Evolutionary conservation across 495 filamentous ascomycete species (phyloP).

Genomic region (Hyaloscypha bicolor): DNA sequence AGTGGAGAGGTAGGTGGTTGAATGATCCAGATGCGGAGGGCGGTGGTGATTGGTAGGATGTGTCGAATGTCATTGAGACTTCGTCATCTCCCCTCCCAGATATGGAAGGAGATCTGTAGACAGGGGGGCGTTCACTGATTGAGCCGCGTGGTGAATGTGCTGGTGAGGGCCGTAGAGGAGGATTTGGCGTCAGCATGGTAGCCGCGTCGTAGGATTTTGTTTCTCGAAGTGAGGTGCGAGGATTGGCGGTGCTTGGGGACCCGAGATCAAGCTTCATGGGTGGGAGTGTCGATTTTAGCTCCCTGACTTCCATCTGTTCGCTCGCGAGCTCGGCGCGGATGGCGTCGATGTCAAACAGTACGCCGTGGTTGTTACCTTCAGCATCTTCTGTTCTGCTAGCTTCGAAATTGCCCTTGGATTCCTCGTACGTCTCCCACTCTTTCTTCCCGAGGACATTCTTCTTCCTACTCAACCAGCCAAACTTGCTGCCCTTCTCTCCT

Average conservation of each 20-base stretch:
- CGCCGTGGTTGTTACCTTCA: conserved; percentile 53
- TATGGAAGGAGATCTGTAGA: conserved; percentile 23
- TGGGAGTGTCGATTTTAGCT: conserved; percentile 85
- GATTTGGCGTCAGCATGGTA: conserved; percentile 54
- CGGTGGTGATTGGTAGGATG: conserved; percentile 48
- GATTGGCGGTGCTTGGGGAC: conserved; percentile 45
- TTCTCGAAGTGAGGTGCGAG: conserved; percentile 67
- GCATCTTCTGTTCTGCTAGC: conserved; percentile 40
- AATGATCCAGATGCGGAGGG: conserved; percentile 18
- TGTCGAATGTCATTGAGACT: conserved; percentile 76
- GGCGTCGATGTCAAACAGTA: conserved; percentile 95
- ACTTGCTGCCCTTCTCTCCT: conserved; percentile 49
- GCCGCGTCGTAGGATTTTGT: conserved; percentile 70
- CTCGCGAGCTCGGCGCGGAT: conserved; percentile 84
- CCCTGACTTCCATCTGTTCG: conserved; percentile 64
- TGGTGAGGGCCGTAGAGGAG: conserved; percentile 35
- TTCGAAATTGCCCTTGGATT: conserved; percentile 40
- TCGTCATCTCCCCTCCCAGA: conserved; percentile 41
- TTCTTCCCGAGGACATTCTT: conserved; percentile 71
- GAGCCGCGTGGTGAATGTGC: conserved; percentile 26
- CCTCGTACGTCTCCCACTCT: conserved; percentile 94
- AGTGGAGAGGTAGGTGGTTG: conserved; percentile 30
- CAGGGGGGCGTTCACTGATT: conserved; percentile 34
- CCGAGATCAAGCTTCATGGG: conserved; percentile 79
- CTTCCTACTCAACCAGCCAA: conserved; percentile 80